Percentiles rank a stretch among this genome's conserved stretches.
Evolutionary conservation across 2,329 filamentous ascomycete genomes (phyloP).

Genomic region (Chaetomiaceae sp.): DNA sequence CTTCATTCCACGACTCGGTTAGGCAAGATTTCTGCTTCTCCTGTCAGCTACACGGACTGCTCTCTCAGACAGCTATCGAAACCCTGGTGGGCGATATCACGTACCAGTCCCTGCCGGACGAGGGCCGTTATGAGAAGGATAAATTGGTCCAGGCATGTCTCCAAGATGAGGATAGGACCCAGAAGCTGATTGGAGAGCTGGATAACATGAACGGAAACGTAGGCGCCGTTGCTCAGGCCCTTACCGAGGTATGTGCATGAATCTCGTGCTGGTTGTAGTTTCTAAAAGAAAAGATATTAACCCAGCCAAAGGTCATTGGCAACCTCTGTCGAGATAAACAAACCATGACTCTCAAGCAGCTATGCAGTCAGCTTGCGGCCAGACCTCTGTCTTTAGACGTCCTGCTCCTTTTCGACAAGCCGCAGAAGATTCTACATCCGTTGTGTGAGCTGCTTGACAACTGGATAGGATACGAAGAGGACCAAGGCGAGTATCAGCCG

Average conservation of each 20-base stretch:
- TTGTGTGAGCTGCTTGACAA: conserved; percentile 71
- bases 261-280: background rate
- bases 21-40: conserved; percentile 79
- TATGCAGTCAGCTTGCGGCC: conserved; percentile 69
- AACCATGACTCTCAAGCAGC: conserved; percentile 71
- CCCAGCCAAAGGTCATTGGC: conserved; percentile 53
- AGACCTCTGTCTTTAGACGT: conserved; percentile 70
- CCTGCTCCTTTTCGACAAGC: conserved; percentile 69
- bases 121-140: conserved; percentile 73
- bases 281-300: background rate
- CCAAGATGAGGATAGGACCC: conserved; percentile 68
- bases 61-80: conserved; percentile 73
- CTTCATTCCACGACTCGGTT: conserved; percentile 54
- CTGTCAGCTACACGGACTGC: conserved; percentile 82
- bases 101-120: conserved; percentile 70
- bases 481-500: conserved; percentile 78
- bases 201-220: conserved; percentile 91
- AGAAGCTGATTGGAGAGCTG: conserved; percentile 73
- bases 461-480: conserved; percentile 72
- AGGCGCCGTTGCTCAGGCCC: conserved; percentile 74
- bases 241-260: conserved; percentile 59
- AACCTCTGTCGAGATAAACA: conserved; percentile 68
- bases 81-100: conserved; percentile 78
- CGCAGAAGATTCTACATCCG: conserved; percentile 65
- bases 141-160: conserved; percentile 73